Evolutionary conservation across 768 basidiomycete species (phyloP).

Genomic region (Chlorophyllum brunneum): DNA sequence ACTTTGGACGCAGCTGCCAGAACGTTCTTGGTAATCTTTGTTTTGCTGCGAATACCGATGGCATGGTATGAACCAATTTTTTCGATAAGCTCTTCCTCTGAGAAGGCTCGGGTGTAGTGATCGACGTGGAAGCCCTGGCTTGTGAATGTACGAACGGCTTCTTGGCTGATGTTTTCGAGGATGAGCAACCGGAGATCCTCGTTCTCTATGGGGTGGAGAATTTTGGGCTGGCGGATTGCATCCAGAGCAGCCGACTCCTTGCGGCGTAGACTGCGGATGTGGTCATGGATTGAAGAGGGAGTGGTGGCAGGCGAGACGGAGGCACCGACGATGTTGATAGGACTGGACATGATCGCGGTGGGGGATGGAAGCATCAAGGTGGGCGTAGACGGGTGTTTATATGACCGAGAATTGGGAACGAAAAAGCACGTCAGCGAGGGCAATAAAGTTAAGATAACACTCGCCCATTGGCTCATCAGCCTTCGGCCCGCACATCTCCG

Average conservation of each 20-base stretch:
- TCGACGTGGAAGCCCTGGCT: constrained; percentile 90
- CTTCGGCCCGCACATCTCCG: not conserved
- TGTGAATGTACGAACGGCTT: constrained; percentile 78
- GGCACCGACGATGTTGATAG: constrained; percentile 45
- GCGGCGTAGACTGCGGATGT: constrained; percentile 31
- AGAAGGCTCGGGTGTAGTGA: constrained; percentile 78
- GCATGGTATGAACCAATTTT: constrained; percentile 86
- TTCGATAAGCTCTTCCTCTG: constrained; percentile 89
- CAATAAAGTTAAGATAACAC: constrained; percentile 8
- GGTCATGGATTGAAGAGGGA: constrained; percentile 40
- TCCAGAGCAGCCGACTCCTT: constrained; percentile 29
- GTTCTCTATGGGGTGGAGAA: constrained; percentile 80
- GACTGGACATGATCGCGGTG: constrained; percentile 38
- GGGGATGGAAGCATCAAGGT: constrained; percentile 9
- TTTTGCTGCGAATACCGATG: constrained; percentile 96
- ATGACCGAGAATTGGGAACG: constrained; percentile 10
- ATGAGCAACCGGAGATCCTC: constrained; percentile 78
- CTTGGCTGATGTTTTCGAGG: constrained; percentile 92
- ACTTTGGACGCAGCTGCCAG: constrained; percentile 87
- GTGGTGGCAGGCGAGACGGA: constrained; percentile 53
- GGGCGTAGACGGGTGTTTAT: not conserved
- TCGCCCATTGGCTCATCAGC: constrained; percentile 7
- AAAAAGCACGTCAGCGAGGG: constrained; percentile 17
- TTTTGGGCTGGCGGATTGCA: constrained; percentile 54
- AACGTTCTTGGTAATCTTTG: constrained; percentile 89